Conservation (phyloP, 495 filamentous ascomycete genomes). For the Cercophora newfieldiana region DNA sequence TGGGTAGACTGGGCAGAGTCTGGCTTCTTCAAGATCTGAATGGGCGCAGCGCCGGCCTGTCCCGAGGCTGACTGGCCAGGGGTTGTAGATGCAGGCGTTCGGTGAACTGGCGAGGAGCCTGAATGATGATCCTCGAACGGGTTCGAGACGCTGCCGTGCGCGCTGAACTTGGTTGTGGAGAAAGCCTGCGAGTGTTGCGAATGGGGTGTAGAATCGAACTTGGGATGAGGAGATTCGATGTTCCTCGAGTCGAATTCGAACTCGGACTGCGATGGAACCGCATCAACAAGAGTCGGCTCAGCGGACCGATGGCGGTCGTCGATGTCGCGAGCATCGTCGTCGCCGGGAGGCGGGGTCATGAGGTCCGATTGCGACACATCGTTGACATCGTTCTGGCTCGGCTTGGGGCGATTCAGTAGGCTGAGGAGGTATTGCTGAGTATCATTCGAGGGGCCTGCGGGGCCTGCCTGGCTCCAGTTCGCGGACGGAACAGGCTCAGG, state of each 20-base stretch:
- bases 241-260: slow-evolving; percentile 40
- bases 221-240: slow-evolving; percentile 36
- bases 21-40: slow-evolving; percentile 44
- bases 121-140: slow-evolving; percentile 37
- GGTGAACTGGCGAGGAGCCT: slow-evolving; percentile 36
- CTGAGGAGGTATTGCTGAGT: slow-evolving; percentile 56
- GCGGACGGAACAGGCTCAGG: slow-evolving; percentile 33
- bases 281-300: slow-evolving; percentile 30
- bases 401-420: slow-evolving; percentile 55
- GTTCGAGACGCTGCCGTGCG: slow-evolving; percentile 31
- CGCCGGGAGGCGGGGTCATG: slow-evolving; percentile 39
- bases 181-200: slow-evolving; percentile 42
- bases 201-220: slow-evolving; percentile 40
- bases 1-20: slow-evolving; percentile 29
- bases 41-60: slow-evolving; percentile 30
- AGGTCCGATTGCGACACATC: slow-evolving; percentile 43
- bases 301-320: slow-evolving; percentile 26
- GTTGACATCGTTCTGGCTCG: slow-evolving; percentile 48
- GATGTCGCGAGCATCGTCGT: slow-evolving; percentile 27
- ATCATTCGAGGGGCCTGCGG: slow-evolving; percentile 46
- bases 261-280: slow-evolving; percentile 34
- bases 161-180: slow-evolving; percentile 27
- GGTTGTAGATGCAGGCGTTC: slow-evolving; percentile 44
- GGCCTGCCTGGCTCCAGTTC: slow-evolving; percentile 41
- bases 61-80: slow-evolving; percentile 34